Base-by-base conservation (phyloP, 1,284 basidiomycete species). In the Boletellus deceptivus region DNA sequence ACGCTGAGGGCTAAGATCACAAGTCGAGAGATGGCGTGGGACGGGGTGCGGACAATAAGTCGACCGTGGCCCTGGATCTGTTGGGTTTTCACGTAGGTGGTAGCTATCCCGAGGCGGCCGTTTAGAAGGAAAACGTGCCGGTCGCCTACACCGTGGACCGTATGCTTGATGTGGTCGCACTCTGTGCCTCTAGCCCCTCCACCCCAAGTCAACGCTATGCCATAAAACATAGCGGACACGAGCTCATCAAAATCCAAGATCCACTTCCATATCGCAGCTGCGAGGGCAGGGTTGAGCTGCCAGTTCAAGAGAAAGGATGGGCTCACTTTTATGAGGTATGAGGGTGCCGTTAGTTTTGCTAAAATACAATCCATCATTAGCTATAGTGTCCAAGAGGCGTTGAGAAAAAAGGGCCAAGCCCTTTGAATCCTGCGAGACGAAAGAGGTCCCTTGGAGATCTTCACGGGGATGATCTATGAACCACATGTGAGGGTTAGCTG, bases 141-240 rank as follows among this genome's bases (percentile, higher is more conserved):
- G 0, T 55, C 40, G 0, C 53, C 54, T 1, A 4, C 3, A 0
- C 48, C 45, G 9, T 44, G 41, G 1, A 55, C 25, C 0, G 53
- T 55, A n/a, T 55, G 54, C 3, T 38, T 37, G 2, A 55, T 18
- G 3, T 55, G 53, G 4, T 55, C 37, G 3, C 48, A 55, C 4
- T 55, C 42, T 0, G 37, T 55, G 0, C 52, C 54, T 6, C 52
- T 1, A 4, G 54, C 54, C 14, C 44, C 53, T 0, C 53, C 53
- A 10, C 45, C 53, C 37, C 52, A 54, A 0, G 35, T 54, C 0
- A 45, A 3, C 1, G 45, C 54, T 0, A 54, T 17, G 0, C 39
- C 43, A 3, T 55, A 55, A n/a, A 50, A 54, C 18, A 43, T 55
- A 5, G 53, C 43, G 0, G 43, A 50, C 0, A 54, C 20, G 0